Evolutionary conservation across 1,284 basidiomycete genomes (phyloP).

Genomic region (Cutaneotrichosporon spelunceum): DNA sequence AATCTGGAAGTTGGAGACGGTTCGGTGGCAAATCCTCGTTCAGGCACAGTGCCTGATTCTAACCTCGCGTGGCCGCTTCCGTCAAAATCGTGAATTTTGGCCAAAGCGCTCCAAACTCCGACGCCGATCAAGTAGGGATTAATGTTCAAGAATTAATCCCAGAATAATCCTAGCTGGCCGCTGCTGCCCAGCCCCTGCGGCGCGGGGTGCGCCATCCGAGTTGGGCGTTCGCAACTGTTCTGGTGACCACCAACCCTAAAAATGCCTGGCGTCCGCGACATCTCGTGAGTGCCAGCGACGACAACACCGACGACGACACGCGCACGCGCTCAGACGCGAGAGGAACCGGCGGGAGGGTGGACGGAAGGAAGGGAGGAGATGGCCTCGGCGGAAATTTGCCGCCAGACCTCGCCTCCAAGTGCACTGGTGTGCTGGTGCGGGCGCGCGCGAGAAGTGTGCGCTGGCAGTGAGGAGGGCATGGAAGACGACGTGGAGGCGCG

Average conservation of each 20-base stretch:
- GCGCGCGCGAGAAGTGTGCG: not conserved
- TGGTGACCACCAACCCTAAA: conserved; percentile 24
- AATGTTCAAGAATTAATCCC: not conserved
- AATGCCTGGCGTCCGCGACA: conserved; percentile 86
- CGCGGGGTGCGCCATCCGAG: conserved; percentile 1
- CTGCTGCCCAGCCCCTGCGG: not conserved
- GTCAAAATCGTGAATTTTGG: not conserved
- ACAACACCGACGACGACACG: conserved; percentile 1
- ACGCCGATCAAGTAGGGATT: not conserved
- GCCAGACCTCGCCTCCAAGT: not conserved
- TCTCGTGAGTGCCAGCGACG: conserved; percentile 63
- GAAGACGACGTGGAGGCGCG: not conserved
- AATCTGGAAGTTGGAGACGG: not conserved
- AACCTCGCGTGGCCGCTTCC: not conserved
- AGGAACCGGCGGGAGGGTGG: not conserved
- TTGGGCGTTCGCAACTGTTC: conserved; percentile 2
- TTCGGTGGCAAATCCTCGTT: conserved; percentile 6
- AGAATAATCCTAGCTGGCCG: not conserved
- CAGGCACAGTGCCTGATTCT: not conserved
- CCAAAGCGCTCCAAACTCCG: not conserved
- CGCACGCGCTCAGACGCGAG: conserved; percentile 3
- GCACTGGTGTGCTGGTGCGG: not conserved
- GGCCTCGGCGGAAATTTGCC: not conserved
- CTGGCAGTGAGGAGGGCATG: not conserved
- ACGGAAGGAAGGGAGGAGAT: not conserved